Evolutionary conservation across 768 basidiomycete species (phyloP), one percentile per base, ranked within the genome.

Genomic region (Trametes coccinea): DNA sequence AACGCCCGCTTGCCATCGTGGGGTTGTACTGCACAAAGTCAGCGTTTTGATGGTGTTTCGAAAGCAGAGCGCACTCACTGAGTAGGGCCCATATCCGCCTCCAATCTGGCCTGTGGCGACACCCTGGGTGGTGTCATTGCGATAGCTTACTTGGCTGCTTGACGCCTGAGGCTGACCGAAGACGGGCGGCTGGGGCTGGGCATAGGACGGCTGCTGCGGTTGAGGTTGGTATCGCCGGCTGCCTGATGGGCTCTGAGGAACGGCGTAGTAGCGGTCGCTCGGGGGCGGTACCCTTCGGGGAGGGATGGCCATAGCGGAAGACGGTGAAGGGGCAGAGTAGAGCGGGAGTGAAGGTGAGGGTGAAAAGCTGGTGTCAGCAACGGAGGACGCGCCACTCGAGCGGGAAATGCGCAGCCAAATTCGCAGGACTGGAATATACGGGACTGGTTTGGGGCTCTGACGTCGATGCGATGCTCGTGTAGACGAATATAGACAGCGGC

Each of bases 101-200:
- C 92, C 92, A 69, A 94, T 90, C 37, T 79, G 78, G 7, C 92
- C 92, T 33, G 81, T 88, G 0, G 90, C 90, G n/a, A 93, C 90
- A 48, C 90, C 88, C 64, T 85, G 87, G 9, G 88, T 83, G 48
- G 90, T 86, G 22, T 84, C 84, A 53, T 79, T 65, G 79, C 80
- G 62, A 65, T 66, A 59, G 71, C 74, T 44, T 69, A 64, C 47
- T 30, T 56, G 64, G 56, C 69, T 61, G 70, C 31, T 30, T 7
- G 66, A 50, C 37, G 68, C 43, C 51, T 66, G 56, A 53, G 64
- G 16, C 56, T 66, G 49, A 65, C 40, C 46, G 58, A 64, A 63
- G 43, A 52, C 55, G 53, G 65, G 53, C 59, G 62, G 56, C 30
- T 49, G 14, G 41, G 55, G 34, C 49, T 61, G 52, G 47, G 53